phyloP scores from a whole-genome alignment of 352 stramenopile species.

The Saprolegnia parasitica region DNA sequence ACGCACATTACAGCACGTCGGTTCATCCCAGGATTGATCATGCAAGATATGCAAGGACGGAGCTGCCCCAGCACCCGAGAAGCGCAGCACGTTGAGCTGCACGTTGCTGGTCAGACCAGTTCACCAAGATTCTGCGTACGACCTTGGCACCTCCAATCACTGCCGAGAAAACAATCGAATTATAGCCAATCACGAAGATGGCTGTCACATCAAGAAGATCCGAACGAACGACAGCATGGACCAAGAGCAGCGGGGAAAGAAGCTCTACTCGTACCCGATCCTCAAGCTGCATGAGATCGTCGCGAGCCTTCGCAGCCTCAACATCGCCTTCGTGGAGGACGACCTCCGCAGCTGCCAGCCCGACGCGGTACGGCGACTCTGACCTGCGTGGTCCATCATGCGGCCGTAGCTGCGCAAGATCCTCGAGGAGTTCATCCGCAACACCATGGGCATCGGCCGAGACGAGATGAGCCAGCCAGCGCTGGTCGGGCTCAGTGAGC shows the following conservation, averaged over 20 bases:
- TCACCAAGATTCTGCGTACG: no score
- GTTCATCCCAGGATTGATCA: no score
- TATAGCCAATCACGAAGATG: neutral
- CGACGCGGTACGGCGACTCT: constrained; percentile 32
- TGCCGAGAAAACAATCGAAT: no score
- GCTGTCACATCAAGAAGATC: constrained; percentile 1
- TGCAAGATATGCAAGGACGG: no score
- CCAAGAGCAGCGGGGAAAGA: neutral
- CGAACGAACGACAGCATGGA: neutral
- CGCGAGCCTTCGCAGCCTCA: constrained; percentile 86
- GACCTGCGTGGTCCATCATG: constrained; percentile 43
- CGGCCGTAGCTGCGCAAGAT: constrained; percentile 72
- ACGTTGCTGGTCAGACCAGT: no score
- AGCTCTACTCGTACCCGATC: constrained; percentile 86
- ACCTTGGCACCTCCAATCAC: no score
- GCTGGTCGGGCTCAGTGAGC: constrained; percentile 69
- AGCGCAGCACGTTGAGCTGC: no score
- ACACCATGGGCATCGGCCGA: constrained; percentile 82
- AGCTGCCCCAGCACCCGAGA: no score
- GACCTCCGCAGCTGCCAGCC: constrained; percentile 79
- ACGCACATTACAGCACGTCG: no score
- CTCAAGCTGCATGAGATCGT: constrained; percentile 93
- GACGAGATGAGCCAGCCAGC: constrained; percentile 89
- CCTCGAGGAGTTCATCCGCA: constrained; percentile 88
- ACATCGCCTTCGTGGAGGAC: constrained; percentile 84